Evolutionary conservation across 2,329 filamentous ascomycete species (phyloP).

Genomic region (Cordyceps farinosa): DNA sequence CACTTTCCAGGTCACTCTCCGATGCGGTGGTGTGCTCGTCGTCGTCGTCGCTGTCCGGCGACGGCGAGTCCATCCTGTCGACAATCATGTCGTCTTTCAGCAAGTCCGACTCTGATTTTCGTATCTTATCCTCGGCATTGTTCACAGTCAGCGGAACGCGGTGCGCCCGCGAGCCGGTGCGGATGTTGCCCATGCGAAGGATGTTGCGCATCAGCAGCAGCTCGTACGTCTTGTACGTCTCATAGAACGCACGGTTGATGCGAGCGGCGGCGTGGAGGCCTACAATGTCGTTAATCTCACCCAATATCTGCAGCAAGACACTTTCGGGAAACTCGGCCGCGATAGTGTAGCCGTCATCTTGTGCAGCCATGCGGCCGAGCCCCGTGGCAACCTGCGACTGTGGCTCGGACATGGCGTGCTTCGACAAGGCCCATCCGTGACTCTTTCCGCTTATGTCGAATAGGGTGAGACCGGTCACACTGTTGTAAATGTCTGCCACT

Average conservation of each 20-base stretch:
- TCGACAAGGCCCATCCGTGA: slow-evolving; percentile 49
- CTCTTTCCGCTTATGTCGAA: slow-evolving; percentile 45
- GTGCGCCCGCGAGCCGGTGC: slow-evolving; percentile 20
- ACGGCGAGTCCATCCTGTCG: slow-evolving; percentile 29
- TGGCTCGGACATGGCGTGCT: slow-evolving; percentile 34
- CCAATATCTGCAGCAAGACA: slow-evolving; percentile 39
- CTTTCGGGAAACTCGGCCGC: slow-evolving; percentile 34
- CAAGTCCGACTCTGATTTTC: slow-evolving; percentile 29
- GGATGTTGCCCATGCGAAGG: slow-evolving; percentile 28
- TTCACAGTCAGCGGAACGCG: slow-evolving; percentile 25
- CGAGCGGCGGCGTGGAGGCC: slow-evolving; percentile 43
- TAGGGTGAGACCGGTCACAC: slow-evolving; percentile 46
- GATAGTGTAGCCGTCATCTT: slow-evolving; percentile 31
- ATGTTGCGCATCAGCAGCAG: slow-evolving; percentile 36
- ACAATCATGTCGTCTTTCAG: slow-evolving; percentile 27
- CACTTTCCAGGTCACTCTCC: slow-evolving; percentile 16
- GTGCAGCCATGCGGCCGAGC: slow-evolving; percentile 31
- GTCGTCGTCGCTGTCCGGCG: slow-evolving; percentile 29
- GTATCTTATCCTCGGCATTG: slow-evolving; percentile 35
- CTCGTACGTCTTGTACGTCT: slow-evolving; percentile 44
- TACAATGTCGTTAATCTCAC: slow-evolving; percentile 36
- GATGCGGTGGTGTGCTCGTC: slow-evolving; percentile 25
- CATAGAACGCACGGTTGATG: slow-evolving; percentile 41
- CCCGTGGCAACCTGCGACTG: slow-evolving; percentile 32
- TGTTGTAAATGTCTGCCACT: slow-evolving; percentile 50